Base-by-base conservation (phyloP, 2,329 filamentous ascomycete species). In the Monosporascus sp. region DNA sequence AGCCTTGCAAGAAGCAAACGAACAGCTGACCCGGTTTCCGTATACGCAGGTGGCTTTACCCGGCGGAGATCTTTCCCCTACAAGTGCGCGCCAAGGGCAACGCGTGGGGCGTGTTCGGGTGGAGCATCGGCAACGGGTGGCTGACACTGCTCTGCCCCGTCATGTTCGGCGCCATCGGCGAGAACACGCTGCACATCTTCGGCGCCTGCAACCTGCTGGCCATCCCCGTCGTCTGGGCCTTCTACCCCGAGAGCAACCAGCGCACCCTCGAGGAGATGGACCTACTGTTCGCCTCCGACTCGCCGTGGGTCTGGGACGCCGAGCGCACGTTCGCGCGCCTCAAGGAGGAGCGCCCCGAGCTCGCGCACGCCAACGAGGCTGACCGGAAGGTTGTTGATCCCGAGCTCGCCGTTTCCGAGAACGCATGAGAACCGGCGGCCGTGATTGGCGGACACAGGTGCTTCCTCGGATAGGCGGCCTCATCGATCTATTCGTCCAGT, bases 211-310 rank as follows among this genome's bases (percentile, higher is more conserved):
- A 89, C 62, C 69, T 83, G 8, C 67, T 88, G 31, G 78, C 80
- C 1, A 85, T 90, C 5, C 79, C 85, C 0, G 81, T 89, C 70
- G 83, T 89, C 0, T 91, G 85, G 83, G 84, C 85, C 0, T 63
- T 91, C 0, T 90, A 89, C 53, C 88, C 87, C 0, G 88, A 90
- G 65, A 88, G 83, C 3, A 89, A 86, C 63, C 84, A 88, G 65
- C 79, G 87, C 0, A 90, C 86, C 0, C 73, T 90, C 0, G 88
- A 90, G 62, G 87, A 90, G 63, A 90, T 90, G 74, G 83, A 91
- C 56, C 70, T 90, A 0, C 70, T 90, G 0, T 90, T 91, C 60
- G 84, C 86, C 0, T 78, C 83, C 1, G 75, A 84, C 18, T 84
- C 77, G 0, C 81, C 82, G 4, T 90, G 84, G 83, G 79, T 79